A percentile compares a stretch with the other conserved stretches of the same genome.
Evolutionary conservation across 2,329 filamentous ascomycete genomes (phyloP).

Genomic region (Epichloe gansuensis): DNA sequence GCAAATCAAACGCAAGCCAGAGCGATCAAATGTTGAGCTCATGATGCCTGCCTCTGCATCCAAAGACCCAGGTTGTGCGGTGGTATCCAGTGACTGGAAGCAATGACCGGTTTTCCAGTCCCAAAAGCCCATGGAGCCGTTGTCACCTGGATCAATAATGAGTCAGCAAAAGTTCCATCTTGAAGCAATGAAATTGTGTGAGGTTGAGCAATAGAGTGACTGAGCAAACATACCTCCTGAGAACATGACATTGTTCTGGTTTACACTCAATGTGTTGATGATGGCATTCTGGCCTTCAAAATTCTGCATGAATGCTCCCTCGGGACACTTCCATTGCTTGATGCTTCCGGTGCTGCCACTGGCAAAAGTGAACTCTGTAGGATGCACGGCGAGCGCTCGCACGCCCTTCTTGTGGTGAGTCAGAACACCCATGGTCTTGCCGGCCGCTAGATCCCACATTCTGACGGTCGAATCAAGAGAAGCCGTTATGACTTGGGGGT

Average conservation of each 20-base stretch:
- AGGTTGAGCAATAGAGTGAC: no score
- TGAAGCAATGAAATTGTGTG: no score
- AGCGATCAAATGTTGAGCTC: slow-evolving; percentile 83
- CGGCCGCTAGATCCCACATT: slow-evolving; percentile 90
- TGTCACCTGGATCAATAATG: slow-evolving; percentile 44
- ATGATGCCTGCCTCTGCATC: slow-evolving; percentile 93
- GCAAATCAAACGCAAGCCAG: slow-evolving; percentile 77
- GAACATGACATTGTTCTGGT: slow-evolving; percentile 90
- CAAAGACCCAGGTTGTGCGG: slow-evolving; percentile 83
- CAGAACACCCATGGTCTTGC: slow-evolving; percentile 88
- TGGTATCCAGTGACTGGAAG: slow-evolving; percentile 81
- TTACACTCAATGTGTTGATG: slow-evolving; percentile 86
- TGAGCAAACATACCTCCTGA: slow-evolving; percentile 49
- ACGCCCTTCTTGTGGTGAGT: slow-evolving; percentile 99
- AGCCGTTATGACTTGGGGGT: slow-evolving; percentile 89
- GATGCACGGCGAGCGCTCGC: slow-evolving; percentile 69
- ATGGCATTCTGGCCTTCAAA: slow-evolving; percentile 95
- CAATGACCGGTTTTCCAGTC: slow-evolving; percentile 95
- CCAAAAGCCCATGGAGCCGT: slow-evolving; percentile 95
- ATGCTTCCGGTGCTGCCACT: slow-evolving; percentile 84
- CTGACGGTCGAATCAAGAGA: slow-evolving; percentile 86
- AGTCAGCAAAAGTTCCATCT: background rate
- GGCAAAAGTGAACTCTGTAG: slow-evolving; percentile 91
- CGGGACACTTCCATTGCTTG: slow-evolving; percentile 98
- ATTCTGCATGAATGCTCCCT: slow-evolving; percentile 98